Conservation (phyloP, 2,329 filamentous ascomycete genomes). For the Aspergillus novoparasiticus region DNA sequence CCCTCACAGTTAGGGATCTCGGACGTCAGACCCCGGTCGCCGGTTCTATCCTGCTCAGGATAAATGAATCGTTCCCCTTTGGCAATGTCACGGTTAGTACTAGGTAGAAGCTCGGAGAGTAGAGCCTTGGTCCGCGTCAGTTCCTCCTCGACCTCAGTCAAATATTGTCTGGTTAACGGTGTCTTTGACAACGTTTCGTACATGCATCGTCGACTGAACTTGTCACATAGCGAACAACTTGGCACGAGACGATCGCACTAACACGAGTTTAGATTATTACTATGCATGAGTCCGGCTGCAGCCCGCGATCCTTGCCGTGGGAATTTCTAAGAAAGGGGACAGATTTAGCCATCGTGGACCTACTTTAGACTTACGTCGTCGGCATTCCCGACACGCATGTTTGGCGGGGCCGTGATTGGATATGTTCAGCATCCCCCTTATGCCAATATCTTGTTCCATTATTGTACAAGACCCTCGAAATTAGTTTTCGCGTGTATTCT, state of each 20-base stretch:
- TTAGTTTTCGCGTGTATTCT: no score
- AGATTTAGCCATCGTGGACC: conserved; percentile 12
- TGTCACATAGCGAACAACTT: neutral
- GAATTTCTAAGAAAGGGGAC: neutral
- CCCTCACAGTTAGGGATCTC: neutral
- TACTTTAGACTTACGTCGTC: conserved; percentile 40
- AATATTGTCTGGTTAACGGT: neutral
- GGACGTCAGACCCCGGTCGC: neutral
- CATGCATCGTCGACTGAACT: neutral
- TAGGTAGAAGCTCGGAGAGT: neutral
- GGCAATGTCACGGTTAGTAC: neutral
- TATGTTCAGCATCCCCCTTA: neutral
- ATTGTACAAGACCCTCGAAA: neutral
- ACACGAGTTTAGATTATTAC: neutral
- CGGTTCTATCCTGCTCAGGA: no score
- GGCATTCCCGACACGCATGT: conserved; percentile 39
- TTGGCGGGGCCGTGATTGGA: conserved; percentile 13
- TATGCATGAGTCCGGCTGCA: neutral
- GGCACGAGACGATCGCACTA: neutral
- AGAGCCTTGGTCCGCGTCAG: neutral
- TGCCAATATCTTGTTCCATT: neutral
- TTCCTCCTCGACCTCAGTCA: neutral
- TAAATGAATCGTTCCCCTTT: no score
- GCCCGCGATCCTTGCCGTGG: no score
- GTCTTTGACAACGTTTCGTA: neutral